Evolutionary conservation across 306 rosid genomes (phyloP).

Genomic region (Arachis stenosperma): DNA sequence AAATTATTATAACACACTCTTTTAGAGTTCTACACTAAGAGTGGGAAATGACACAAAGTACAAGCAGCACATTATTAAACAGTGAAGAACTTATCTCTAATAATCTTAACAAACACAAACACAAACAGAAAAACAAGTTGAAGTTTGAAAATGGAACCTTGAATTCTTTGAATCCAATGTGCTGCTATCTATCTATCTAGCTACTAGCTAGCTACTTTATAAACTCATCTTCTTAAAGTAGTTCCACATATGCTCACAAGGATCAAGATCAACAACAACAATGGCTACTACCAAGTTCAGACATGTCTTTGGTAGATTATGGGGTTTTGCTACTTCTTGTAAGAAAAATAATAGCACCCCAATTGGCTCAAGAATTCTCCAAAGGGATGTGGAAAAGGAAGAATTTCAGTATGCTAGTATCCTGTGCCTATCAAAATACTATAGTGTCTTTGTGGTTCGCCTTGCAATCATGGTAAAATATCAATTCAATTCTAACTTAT

Average conservation of each 20-base stretch:
- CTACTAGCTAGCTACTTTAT: slow-evolving; percentile 15
- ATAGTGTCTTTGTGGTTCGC: slow-evolving; percentile 96
- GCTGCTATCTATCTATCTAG: neutral
- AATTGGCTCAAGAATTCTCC: slow-evolving; percentile 56
- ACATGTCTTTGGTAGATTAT: slow-evolving; percentile 54
- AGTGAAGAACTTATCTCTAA: slow-evolving; percentile 34
- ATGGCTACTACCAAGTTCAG: slow-evolving; percentile 55
- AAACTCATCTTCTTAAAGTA: slow-evolving; percentile 41
- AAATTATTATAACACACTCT: neutral
- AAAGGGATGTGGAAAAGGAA: slow-evolving; percentile 83
- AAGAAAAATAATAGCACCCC: slow-evolving; percentile 48
- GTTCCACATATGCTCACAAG: slow-evolving; percentile 51
- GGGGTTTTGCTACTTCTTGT: slow-evolving; percentile 49
- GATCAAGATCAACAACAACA: slow-evolving; percentile 52
- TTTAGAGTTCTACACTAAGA: slow-evolving; percentile 22
- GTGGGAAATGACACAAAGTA: slow-evolving; percentile 57
- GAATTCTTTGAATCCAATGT: slow-evolving; percentile 1
- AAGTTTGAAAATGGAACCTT: neutral
- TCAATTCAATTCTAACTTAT: slow-evolving; percentile 18
- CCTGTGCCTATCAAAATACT: slow-evolving; percentile 86
- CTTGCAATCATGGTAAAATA: slow-evolving; percentile 81
- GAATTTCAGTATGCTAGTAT: slow-evolving; percentile 70
- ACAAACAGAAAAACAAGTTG: slow-evolving; percentile 31
- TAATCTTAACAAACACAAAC: slow-evolving; percentile 3
- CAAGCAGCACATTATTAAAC: slow-evolving; percentile 34